Base-by-base conservation (phyloP, 192 early-diverging fungal genomes). In the Phycomyces nitens region DNA sequence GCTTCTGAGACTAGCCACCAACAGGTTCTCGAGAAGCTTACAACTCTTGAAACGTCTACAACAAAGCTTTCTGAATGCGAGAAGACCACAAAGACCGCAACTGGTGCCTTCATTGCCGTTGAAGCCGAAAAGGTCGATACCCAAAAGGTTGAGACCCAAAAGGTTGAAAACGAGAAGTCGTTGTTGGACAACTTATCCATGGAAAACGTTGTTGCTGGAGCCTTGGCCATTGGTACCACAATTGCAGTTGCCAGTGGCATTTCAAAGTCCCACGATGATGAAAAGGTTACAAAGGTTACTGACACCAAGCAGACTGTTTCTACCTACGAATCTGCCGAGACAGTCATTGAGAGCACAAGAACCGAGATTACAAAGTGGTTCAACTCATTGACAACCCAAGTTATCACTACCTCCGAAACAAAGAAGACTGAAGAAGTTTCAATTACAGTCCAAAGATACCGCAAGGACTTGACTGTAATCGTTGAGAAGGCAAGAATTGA, bases 181-280 rank as follows among this genome's bases (percentile, higher is more conserved):
- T 14, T 18, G 2, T 47, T 18, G 3, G 15, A 47, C 44, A 47
- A n/a, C 11, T 11, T 18, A 3, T 3, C 44, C 44, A 11, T 14
- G 3, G 44, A 47, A 11, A 34, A 34, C 29, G 44, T 11, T 3
- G 12, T 47, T 47, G 18, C 44, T 67, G 65, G 56, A 26, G 42
- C 44, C 22, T 56, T 56, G 26, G 58, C 54, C 7, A 49, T 67
- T 52, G 65, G 44, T 24, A 56, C 51, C 16, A 56, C 53, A 56
- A 51, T 47, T 21, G 64, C 54, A 20, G 15, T 57, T 20, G 64
- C 50, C 16, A 34, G 43, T 47, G 58, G 26, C 1, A 53, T 60
- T 20, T 47, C 34, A 21, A 52, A 66, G 51, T 49, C 43, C 11
- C 29, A 42, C 42, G 47, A 21, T 22, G 47, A 66, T 5, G 18